Percentiles rank a stretch among this genome's conserved stretches.
phyloP scores from a whole-genome alignment of 106 monocot species.

The Dendrobium huoshanense region DNA sequence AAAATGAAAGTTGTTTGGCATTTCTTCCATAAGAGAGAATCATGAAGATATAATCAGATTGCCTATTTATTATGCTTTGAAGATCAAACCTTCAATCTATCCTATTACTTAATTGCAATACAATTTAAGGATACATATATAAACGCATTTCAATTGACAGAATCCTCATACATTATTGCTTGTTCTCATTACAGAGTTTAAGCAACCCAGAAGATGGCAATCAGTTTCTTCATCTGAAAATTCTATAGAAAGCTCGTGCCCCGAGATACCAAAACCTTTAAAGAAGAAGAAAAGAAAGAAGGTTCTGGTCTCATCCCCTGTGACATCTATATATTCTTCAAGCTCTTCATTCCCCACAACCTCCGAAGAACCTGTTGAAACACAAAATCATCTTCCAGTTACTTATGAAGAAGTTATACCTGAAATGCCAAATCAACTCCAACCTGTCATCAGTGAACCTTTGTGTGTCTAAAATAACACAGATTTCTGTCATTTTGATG shows the following conservation, averaged over 20 bases:
- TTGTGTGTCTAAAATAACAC: background rate
- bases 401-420: background rate
- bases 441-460: background rate
- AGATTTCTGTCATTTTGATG: background rate
- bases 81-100: too few relatives aligned
- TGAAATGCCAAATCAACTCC: background rate
- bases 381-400: background rate
- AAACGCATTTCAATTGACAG: too few relatives aligned
- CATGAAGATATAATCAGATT: too few relatives aligned
- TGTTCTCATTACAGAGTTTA: background rate
- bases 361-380: background rate
- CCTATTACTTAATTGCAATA: background rate
- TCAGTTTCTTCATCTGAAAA: background rate
- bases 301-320: background rate
- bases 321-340: constrained; percentile 1
- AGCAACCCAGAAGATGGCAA: background rate
- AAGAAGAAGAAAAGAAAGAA: constrained; percentile 11
- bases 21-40: background rate
- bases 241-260: background rate
- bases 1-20: background rate
- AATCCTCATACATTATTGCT: background rate
- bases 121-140: too few relatives aligned
- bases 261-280: background rate
- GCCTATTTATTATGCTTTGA: too few relatives aligned
- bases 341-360: background rate